Evolutionary conservation across 169 alveolate species (phyloP).

Genomic region (Blepharisma undulans): DNA sequence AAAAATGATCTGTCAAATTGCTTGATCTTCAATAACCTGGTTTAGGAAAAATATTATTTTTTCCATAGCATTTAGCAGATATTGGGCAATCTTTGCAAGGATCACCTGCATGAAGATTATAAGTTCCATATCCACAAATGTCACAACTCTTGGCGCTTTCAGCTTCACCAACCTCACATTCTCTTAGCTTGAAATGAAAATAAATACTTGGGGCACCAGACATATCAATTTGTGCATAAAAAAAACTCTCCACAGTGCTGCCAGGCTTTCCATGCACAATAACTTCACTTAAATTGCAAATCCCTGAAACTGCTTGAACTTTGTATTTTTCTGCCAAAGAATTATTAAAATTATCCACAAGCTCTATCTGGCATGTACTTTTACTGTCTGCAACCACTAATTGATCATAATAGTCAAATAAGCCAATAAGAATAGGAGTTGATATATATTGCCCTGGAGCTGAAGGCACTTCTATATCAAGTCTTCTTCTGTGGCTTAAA

Average conservation of each 20-base stretch:
- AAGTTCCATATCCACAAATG: background rate
- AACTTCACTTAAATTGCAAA: background rate
- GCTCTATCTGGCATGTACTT: background rate
- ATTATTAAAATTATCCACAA: background rate
- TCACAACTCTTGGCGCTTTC: background rate
- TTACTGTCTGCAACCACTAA: constrained; percentile 1
- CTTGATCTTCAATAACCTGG: constrained; percentile 59
- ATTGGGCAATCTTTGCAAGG: constrained; percentile 56
- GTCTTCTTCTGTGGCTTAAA: background rate
- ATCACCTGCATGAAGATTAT: background rate
- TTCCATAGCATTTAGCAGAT: constrained; percentile 63
- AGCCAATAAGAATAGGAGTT: background rate
- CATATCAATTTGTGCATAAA: no score
- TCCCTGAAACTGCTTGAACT: background rate
- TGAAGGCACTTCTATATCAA: background rate
- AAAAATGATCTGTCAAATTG: constrained; percentile 39
- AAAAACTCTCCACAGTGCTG: background rate
- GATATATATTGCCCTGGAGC: background rate
- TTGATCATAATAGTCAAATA: constrained; percentile 13
- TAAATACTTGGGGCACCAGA: background rate
- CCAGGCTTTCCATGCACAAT: background rate
- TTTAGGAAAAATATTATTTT: constrained; percentile 53
- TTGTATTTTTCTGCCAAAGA: background rate
- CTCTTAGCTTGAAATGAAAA: background rate
- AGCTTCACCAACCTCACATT: background rate